Percentiles rank a stretch among this genome's conserved stretches.
Conservation (phyloP, 495 filamentous ascomycete species). For the Staphylotrichum tortipilum region DNA sequence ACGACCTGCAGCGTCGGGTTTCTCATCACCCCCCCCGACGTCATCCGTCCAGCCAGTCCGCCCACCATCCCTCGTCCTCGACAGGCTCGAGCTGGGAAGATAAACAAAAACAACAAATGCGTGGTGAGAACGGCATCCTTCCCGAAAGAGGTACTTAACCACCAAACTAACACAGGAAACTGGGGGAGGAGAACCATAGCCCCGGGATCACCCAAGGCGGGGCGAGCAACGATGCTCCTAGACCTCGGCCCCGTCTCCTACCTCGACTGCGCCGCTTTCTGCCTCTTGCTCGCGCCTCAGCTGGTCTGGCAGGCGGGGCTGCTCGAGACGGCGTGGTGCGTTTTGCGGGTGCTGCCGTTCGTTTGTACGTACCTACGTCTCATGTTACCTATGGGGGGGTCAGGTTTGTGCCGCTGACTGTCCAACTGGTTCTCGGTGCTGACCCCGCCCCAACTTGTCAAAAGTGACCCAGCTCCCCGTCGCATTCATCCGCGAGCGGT, state of each 20-base stretch:
- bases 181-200: constrained; percentile 44
- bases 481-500: background rate
- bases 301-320: constrained; percentile 54
- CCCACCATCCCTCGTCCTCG: no score
- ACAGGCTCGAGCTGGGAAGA: no score
- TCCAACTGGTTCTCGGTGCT: no score
- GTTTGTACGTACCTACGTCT: constrained; percentile 53
- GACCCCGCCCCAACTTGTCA: background rate
- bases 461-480: background rate
- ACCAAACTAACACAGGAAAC: no score
- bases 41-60: no score
- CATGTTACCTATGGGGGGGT: no score
- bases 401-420: background rate
- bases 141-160: no score
- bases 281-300: constrained; percentile 56
- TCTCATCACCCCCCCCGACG: no score
- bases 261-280: constrained; percentile 62
- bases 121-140: background rate
- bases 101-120: no score
- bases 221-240: no score
- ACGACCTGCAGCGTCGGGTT: no score
- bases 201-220: background rate
- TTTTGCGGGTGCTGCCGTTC: constrained; percentile 45
- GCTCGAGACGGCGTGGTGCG: constrained; percentile 45
- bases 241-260: constrained; percentile 57